Evolutionary conservation across 2,329 filamentous ascomycete genomes (phyloP).

Genomic region (Arthroderma sp.): DNA sequence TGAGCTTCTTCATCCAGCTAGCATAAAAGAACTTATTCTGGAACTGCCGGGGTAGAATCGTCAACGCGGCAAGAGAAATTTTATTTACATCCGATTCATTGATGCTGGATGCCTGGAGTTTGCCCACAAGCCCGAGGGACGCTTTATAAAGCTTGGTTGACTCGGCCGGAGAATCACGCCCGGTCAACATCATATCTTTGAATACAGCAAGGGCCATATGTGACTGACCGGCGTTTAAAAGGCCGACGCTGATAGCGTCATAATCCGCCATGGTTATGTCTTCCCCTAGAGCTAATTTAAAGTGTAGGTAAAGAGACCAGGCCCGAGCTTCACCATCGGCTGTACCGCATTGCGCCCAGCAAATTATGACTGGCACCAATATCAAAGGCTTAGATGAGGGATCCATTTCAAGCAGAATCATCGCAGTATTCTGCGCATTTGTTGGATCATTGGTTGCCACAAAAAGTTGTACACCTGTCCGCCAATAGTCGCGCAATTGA

Average conservation of each 20-base stretch:
- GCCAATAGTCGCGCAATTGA: slow-evolving; percentile 31
- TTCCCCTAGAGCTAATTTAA: slow-evolving; percentile 48
- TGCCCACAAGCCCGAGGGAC: slow-evolving; percentile 27
- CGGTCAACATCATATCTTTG: slow-evolving; percentile 74
- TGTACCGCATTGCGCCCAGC: slow-evolving; percentile 44
- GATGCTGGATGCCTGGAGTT: slow-evolving; percentile 29
- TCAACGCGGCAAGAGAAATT: slow-evolving; percentile 37
- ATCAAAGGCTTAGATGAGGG: slow-evolving; percentile 23
- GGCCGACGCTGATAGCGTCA: slow-evolving; percentile 57
- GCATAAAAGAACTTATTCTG: slow-evolving; percentile 72
- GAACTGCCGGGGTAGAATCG: slow-evolving; percentile 39
- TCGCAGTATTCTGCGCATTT: slow-evolving; percentile 37
- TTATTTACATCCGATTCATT: slow-evolving; percentile 34
- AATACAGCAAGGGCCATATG: slow-evolving; percentile 63
- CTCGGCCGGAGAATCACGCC: slow-evolving; percentile 32
- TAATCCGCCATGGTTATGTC: slow-evolving; percentile 61
- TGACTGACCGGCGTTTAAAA: slow-evolving; percentile 52
- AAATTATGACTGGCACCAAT: slow-evolving; percentile 53
- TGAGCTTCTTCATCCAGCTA: slow-evolving; percentile 77
- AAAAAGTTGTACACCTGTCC: slow-evolving; percentile 39
- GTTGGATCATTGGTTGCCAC: slow-evolving; percentile 34
- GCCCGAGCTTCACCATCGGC: slow-evolving; percentile 43
- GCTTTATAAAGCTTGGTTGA: slow-evolving; percentile 33
- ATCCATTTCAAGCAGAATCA: slow-evolving; percentile 27
- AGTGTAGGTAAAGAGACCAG: slow-evolving; percentile 52